Evolutionary conservation across 495 filamentous ascomycete species (phyloP).

Genomic region (Pyrenula massariospora): DNA sequence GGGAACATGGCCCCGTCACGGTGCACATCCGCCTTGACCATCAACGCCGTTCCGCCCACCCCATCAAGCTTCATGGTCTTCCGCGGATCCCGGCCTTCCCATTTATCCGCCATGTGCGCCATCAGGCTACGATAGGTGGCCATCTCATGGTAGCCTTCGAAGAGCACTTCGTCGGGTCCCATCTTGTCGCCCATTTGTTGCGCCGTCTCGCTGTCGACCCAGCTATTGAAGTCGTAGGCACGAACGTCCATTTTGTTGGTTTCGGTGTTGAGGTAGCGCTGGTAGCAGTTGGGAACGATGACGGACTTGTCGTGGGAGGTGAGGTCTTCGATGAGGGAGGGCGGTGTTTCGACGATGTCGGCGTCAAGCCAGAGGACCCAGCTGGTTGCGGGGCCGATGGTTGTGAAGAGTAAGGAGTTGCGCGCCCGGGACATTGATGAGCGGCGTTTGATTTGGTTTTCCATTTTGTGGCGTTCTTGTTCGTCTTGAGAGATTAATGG

Average conservation of each 20-base stretch:
- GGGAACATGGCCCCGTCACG: slow-evolving; percentile 98
- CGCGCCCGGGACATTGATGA: slow-evolving; percentile 87
- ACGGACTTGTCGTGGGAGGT: slow-evolving; percentile 75
- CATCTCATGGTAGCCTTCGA: slow-evolving; percentile 89
- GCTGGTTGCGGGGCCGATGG: slow-evolving; percentile 79
- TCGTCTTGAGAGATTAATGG: slow-evolving; percentile 73
- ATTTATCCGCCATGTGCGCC: slow-evolving; percentile 61
- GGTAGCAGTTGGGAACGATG: slow-evolving; percentile 91
- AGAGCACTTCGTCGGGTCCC: slow-evolving; percentile 79
- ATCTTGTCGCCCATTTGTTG: slow-evolving; percentile 63
- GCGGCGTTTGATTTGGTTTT: slow-evolving; percentile 75
- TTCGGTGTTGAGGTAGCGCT: slow-evolving; percentile 68
- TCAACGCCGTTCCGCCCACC: slow-evolving; percentile 82
- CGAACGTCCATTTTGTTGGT: slow-evolving; percentile 57
- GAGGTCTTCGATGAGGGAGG: slow-evolving; percentile 82
- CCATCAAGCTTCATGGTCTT: slow-evolving; percentile 70
- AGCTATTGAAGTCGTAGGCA: slow-evolving; percentile 94
- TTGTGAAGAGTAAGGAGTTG: slow-evolving; percentile 94
- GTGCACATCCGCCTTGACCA: slow-evolving; percentile 97
- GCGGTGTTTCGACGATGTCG: slow-evolving; percentile 83
- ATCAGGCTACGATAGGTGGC: slow-evolving; percentile 84
- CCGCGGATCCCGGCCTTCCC: slow-evolving; percentile 37
- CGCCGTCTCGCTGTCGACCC: slow-evolving; percentile 77
- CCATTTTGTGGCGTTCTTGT: slow-evolving; percentile 76
- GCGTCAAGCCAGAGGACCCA: slow-evolving; percentile 97